Evolutionary conservation across 805 yeast genomes (phyloP).

Genomic region (Ascoidea asiatica): DNA sequence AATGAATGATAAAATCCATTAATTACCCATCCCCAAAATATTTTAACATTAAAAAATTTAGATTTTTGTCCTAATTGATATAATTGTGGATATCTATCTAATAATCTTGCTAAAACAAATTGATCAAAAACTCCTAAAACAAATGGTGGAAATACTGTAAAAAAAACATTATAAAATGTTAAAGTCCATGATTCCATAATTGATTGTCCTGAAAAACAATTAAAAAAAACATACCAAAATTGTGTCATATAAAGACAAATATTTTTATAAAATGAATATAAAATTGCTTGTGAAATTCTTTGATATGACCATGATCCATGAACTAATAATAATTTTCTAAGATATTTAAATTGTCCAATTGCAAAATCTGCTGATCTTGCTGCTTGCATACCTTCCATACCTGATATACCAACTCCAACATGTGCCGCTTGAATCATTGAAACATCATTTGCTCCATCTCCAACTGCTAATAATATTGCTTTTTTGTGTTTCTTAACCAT

Average conservation of each 20-base stretch:
- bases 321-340: constrained; percentile 72
- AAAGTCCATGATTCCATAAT: constrained; percentile 96
- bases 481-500: constrained; percentile 77
- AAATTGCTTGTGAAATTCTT: constrained; percentile 80
- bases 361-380: constrained; percentile 97
- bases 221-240: constrained; percentile 92
- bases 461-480: constrained; percentile 76
- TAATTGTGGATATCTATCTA: constrained; percentile 85
- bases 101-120: constrained; percentile 77
- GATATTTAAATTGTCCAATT: constrained; percentile 85
- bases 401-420: constrained; percentile 97
- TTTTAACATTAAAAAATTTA: constrained; percentile 76
- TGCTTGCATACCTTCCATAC: constrained; percentile 99
- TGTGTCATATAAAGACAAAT: constrained; percentile 95
- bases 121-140: constrained; percentile 95
- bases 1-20: constrained; percentile 95
- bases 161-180: constrained; percentile 88
- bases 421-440: constrained; percentile 99
- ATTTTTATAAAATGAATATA: constrained; percentile 92
- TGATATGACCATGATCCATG: constrained; percentile 99
- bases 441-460: constrained; percentile 99
- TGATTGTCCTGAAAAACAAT: constrained; percentile 90
- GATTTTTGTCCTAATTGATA: constrained; percentile 86
- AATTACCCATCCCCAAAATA: constrained; percentile 95
- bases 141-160: constrained; percentile 92